phyloP scores from a whole-genome alignment of 306 rosid species.

The Cyamopsis tetragonoloba region DNA sequence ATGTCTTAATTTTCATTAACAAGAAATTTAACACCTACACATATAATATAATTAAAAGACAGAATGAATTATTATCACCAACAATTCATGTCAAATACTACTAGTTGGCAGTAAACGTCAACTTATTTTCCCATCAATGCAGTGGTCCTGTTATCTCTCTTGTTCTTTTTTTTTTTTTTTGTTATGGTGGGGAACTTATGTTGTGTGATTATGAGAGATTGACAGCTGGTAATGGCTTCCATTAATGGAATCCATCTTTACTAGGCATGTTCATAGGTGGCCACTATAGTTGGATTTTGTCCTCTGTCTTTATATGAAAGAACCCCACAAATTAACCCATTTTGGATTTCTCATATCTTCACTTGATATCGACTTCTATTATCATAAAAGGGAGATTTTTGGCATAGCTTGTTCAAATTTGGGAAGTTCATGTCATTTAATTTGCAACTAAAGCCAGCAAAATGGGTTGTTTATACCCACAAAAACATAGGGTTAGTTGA shows the following conservation, averaged over 20 bases:
- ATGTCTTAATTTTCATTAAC: too few species aligned
- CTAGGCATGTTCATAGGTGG: neutral
- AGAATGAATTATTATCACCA: too few species aligned
- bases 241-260: neutral
- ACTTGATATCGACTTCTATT: neutral
- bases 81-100: neutral
- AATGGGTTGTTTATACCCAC: too few species aligned
- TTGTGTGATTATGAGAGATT: conserved; percentile 9
- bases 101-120: neutral
- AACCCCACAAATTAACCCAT: conserved; percentile 12
- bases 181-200: conserved; percentile 19
- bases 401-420: conserved; percentile 5
- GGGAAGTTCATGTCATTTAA: conserved; percentile 4
- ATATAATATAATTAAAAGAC: too few species aligned
- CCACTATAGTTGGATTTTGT: neutral
- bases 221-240: conserved; percentile 25
- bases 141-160: conserved; percentile 22
- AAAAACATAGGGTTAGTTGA: too few species aligned
- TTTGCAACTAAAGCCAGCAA: too few species aligned
- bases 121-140: conserved; percentile 1
- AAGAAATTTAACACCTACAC: too few species aligned
- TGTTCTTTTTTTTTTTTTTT: too few species aligned
- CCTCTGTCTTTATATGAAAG: neutral
- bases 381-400: neutral
- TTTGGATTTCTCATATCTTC: neutral